Base-by-base conservation (phyloP, 2,329 filamentous ascomycete genomes). In the Sarocladiaceae sp. region DNA sequence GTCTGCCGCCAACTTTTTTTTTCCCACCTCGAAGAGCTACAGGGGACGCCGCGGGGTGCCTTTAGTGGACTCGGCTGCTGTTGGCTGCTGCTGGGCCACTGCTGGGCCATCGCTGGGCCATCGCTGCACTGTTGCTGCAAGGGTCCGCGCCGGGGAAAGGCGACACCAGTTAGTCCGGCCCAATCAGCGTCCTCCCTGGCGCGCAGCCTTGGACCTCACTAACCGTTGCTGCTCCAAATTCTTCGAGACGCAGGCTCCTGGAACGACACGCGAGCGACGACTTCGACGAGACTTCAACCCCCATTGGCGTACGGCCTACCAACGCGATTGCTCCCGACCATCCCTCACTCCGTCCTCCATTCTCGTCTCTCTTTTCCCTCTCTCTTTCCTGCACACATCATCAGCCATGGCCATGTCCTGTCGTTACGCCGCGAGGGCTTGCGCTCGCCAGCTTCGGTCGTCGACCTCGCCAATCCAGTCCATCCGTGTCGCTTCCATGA, bases 401-500 rank as follows among this genome's bases (percentile, higher is more conserved):
- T 55, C 63, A n/a, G 69, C 58, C 58, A 83, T 83, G 79, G 77
- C 78, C 51, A 68, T 78, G 61, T 73, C 79, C 55, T 81, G 75
- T 65, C 73, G 79, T 64, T 76, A 72, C 63, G 78, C 75, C 61
- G 79, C 76, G 55, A 78, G 77, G 66, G 74, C 73, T 74, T 83
- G 77, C 68, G 74, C 76, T 54, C 75, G 77, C 55, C 76, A 80
- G 61, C 66, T 83, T 55, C 76, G 78, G 59, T 66, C 72, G 50
- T 61, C 66, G 49, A 54, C 61, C 53, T 61, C 69, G 43, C 51
- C 66, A 51, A 68, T 69, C 70, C 64, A 73, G 64, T 55, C 59
- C 46, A 48, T 65, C 56, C 70, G 70, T 60, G 68, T 66, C 53
- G 57, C 67, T 45, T 60, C 66, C 33, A 62, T 66, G 52, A 62